These are phyloP conservation scores for Dioszegia aurantiaca DNA, from an alignment of 768 basidiomycete genomes.

Conservation along the genomic window DNA sequence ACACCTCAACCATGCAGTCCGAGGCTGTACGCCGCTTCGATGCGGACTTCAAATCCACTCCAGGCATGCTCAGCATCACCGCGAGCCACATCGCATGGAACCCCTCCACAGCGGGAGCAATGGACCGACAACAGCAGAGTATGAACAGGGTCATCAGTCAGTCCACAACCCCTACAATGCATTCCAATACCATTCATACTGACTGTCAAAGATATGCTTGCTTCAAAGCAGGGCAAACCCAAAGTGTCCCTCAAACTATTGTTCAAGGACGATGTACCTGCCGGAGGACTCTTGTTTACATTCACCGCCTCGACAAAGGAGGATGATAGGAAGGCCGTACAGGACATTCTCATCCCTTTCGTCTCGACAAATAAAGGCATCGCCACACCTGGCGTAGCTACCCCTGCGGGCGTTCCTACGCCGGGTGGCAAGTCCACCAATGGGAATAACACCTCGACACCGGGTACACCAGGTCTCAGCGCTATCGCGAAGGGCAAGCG, in stretches of 20 bases:
- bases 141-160: constrained; percentile 36
- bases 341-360: constrained; percentile 44
- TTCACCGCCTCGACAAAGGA: constrained; percentile 39
- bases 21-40: constrained; percentile 8
- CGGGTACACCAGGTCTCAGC: constrained; percentile 2
- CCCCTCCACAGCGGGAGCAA: constrained; percentile 25
- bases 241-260: constrained; percentile 47
- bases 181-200: neutral
- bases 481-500: constrained; percentile 26
- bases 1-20: neutral
- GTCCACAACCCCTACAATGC: constrained; percentile 5
- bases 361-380: constrained; percentile 40
- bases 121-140: constrained; percentile 42
- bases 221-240: constrained; percentile 44
- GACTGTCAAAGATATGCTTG: constrained; percentile 46
- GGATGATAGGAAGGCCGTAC: constrained; percentile 37
- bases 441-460: constrained; percentile 1
- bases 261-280: constrained; percentile 48
- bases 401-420: no score
- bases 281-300: constrained; percentile 44
- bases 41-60: constrained; percentile 41
- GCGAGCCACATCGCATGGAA: constrained; percentile 42
- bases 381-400: constrained; percentile 9
- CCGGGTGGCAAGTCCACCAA: constrained; percentile 9
- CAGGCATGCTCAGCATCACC: constrained; percentile 32